phyloP scores from a whole-genome alignment of 768 basidiomycete genomes.

The Xerocomellus dryophilus region DNA sequence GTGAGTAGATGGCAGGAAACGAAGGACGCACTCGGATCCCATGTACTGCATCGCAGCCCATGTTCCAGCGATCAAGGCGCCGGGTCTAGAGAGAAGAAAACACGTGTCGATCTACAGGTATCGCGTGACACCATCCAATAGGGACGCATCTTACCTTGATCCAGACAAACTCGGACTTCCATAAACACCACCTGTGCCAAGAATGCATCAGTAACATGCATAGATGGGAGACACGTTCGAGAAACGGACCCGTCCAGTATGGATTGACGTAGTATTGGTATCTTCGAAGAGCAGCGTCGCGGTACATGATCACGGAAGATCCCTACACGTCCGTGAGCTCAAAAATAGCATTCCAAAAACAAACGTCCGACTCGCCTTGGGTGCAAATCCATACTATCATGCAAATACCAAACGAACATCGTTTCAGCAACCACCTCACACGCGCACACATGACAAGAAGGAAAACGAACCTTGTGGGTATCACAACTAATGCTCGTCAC shows the following conservation, averaged over 20 bases:
- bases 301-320: constrained; percentile 94
- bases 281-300: constrained; percentile 65
- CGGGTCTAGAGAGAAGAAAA: constrained; percentile 54
- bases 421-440: background rate
- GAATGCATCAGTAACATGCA: background rate
- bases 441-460: background rate
- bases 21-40: constrained; percentile 66
- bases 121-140: background rate
- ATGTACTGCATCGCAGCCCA: constrained; percentile 97
- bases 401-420: background rate
- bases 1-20: background rate
- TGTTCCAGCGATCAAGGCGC: constrained; percentile 88
- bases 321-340: constrained; percentile 46
- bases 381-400: constrained; percentile 83
- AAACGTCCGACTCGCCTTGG: constrained; percentile 55
- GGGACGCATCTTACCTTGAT: constrained; percentile 58
- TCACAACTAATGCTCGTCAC: constrained; percentile 96
- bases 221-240: background rate
- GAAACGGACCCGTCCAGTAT: constrained; percentile 63
- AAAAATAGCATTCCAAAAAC: background rate
- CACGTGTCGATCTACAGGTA: background rate
- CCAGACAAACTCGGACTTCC: constrained; percentile 88
- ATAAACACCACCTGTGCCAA: constrained; percentile 72
- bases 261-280: constrained; percentile 87
- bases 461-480: constrained; percentile 72